Evolutionary conservation across 352 stramenopile species (phyloP).

Genomic region (Aphanomyces astaci): DNA sequence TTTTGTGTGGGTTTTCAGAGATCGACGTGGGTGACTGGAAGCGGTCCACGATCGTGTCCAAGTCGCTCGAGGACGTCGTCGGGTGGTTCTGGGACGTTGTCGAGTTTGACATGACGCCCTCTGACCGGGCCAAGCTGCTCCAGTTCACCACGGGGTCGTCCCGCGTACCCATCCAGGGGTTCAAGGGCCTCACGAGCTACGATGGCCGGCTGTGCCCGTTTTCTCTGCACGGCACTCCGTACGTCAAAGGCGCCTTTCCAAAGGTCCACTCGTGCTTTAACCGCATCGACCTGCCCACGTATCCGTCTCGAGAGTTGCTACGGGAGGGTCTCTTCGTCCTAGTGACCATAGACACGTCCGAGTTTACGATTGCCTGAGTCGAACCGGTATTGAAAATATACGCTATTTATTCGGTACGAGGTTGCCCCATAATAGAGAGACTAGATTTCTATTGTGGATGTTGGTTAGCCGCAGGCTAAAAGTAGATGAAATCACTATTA

Average conservation of each 20-base stretch:
- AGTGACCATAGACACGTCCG: slow-evolving; percentile 93
- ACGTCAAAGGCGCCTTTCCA: slow-evolving; percentile 56
- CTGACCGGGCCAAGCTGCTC: slow-evolving; percentile 67
- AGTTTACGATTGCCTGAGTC: slow-evolving; percentile 83
- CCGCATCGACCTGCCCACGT: slow-evolving; percentile 69
- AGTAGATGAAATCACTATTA: no score
- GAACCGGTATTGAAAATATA: background rate
- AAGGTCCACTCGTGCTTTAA: slow-evolving; percentile 83
- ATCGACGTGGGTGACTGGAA: slow-evolving; percentile 95
- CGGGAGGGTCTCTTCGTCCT: slow-evolving; percentile 91
- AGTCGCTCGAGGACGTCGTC: slow-evolving; percentile 38
- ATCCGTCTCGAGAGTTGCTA: slow-evolving; percentile 82
- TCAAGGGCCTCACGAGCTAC: slow-evolving; percentile 67
- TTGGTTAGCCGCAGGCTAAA: no score
- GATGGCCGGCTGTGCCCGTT: slow-evolving; percentile 69
- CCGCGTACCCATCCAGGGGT: slow-evolving; percentile 65
- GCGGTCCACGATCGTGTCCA: slow-evolving; percentile 54
- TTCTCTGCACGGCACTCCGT: slow-evolving; percentile 50
- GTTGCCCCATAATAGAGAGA: no score
- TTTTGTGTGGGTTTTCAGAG: slow-evolving; percentile 92
- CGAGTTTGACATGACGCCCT: slow-evolving; percentile 62
- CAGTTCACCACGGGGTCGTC: slow-evolving; percentile 77
- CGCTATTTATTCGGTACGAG: no score
- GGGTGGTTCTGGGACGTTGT: slow-evolving; percentile 97
- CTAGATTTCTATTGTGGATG: no score